Percentiles rank a stretch among this genome's conserved stretches.
Evolutionary conservation across 805 yeast genomes (phyloP).

Genomic region (Ogataea methylovora): DNA sequence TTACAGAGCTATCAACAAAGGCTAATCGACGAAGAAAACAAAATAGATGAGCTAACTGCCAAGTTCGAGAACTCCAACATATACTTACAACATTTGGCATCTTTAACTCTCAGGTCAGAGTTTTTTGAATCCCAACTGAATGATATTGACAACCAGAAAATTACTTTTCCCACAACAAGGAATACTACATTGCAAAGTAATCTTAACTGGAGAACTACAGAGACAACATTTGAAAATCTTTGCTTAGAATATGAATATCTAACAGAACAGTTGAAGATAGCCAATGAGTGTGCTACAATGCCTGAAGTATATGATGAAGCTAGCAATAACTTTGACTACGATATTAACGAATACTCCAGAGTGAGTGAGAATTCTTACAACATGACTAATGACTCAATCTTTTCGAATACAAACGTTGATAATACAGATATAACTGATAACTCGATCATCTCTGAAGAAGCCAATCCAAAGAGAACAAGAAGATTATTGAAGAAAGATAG

Average conservation of each 20-base stretch:
- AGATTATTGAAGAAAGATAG: conserved; percentile 23
- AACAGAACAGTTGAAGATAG: conserved; percentile 15
- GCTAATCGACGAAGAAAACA: conserved; percentile 12
- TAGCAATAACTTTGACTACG: too few species aligned
- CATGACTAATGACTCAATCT: too few species aligned
- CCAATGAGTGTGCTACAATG: conserved; percentile 11
- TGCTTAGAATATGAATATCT: conserved; percentile 32
- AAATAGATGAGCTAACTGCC: conserved; percentile 15
- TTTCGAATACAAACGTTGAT: too few species aligned
- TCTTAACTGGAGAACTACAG: conserved; percentile 36
- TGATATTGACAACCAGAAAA: conserved; percentile 16
- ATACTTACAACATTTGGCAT: conserved; percentile 22
- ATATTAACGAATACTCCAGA: too few species aligned
- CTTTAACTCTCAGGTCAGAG: conserved; percentile 25
- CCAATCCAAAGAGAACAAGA: too few species aligned
- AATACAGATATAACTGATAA: too few species aligned
- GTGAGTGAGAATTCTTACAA: too few species aligned
- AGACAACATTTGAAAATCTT: conserved; percentile 37
- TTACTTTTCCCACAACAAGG: conserved; percentile 10
- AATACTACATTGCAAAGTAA: conserved; percentile 18
- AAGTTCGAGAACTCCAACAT: conserved; percentile 19
- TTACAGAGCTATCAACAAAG: conserved; percentile 11
- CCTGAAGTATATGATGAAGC: too few species aligned
- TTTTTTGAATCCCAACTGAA: conserved; percentile 26
- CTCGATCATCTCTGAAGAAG: too few species aligned